Evolutionary conservation across 2,329 filamentous ascomycete species (phyloP).

Genomic region (Curvularia sp.): DNA sequence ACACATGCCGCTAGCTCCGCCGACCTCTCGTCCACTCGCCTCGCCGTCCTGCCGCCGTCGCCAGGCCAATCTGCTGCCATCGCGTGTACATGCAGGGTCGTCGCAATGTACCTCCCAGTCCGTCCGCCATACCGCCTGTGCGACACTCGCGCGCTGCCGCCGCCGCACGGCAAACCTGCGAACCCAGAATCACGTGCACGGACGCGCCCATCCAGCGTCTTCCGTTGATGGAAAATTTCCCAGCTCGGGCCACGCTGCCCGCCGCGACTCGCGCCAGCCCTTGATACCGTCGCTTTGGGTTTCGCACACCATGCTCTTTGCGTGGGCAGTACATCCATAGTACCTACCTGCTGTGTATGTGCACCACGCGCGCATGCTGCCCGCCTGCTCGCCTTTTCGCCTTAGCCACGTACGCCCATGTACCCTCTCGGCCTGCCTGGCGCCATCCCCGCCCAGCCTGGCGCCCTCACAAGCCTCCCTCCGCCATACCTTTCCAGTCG

Average conservation of each 20-base stretch:
- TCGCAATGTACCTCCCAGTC: too few species aligned
- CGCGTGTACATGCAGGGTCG: background rate
- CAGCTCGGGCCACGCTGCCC: constrained; percentile 20
- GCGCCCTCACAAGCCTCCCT: background rate
- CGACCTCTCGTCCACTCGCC: background rate
- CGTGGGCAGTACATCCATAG: too few species aligned
- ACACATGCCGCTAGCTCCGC: constrained; percentile 1
- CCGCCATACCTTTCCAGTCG: background rate
- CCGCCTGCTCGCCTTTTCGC: background rate
- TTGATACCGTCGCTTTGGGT: constrained; percentile 37
- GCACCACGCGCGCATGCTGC: too few species aligned
- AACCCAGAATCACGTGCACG: constrained; percentile 17
- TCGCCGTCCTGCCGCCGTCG: background rate
- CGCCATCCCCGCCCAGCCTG: background rate
- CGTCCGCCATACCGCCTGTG: background rate
- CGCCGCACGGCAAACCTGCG: constrained; percentile 1
- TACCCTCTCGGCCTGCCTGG: background rate
- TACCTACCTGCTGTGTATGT: too few species aligned
- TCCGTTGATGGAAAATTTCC: constrained; percentile 43
- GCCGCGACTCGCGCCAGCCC: constrained; percentile 36
- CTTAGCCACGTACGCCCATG: background rate
- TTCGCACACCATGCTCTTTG: constrained; percentile 9
- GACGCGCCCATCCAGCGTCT: constrained; percentile 33
- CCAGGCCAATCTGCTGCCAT: background rate
- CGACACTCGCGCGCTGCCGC: constrained; percentile 1